These are phyloP conservation scores for Saururus chinensis DNA, from an alignment of 164 flowering plant species.

Conservation along the genomic window DNA sequence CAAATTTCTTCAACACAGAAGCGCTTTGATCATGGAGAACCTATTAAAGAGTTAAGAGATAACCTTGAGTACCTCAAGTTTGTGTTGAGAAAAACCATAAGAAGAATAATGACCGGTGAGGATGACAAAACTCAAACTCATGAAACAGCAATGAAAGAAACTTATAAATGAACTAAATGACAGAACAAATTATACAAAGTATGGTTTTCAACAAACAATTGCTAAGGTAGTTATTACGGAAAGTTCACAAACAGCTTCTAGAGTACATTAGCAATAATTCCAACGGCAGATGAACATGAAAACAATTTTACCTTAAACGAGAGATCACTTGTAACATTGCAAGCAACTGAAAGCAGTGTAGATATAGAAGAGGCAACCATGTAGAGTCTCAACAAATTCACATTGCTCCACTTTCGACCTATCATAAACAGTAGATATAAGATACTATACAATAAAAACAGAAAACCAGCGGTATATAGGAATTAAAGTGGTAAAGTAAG, in stretches of 20 bases:
- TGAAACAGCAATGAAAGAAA: background rate
- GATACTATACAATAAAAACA: background rate
- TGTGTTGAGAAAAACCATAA: background rate
- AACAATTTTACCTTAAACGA: constrained; percentile 31
- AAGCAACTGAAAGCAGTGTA: constrained; percentile 20
- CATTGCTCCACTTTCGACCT: constrained; percentile 61
- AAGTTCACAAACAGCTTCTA: background rate
- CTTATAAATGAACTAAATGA: background rate
- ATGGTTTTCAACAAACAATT: background rate
- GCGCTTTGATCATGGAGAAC: background rate
- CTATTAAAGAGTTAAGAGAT: background rate
- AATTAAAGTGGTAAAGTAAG: background rate
- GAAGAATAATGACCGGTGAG: background rate
- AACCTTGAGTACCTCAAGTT: background rate
- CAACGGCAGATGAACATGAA: background rate
- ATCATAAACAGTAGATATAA: constrained; percentile 1
- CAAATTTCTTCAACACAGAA: background rate
- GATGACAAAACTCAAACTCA: background rate
- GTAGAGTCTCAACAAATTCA: constrained; percentile 36
- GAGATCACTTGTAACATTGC: constrained; percentile 17
- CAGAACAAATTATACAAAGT: background rate
- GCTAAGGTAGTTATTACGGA: background rate
- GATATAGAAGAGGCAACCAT: constrained; percentile 31
- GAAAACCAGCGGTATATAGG: background rate
- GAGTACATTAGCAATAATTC: background rate